Conservation (phyloP, 176 grass and related monocot species). For the sorghum (Sorghum bicolor) region Sorghum_bicolor_NCBIv3 NC_012870.2:72650501-72651000, state of each 20-base stretch:
- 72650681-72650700: conserved; percentile 14
- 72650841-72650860: conserved; percentile 90
- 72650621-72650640: conserved; percentile 54
- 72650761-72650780: conserved; percentile 61
- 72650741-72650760: conserved; percentile 5
- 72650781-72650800: conserved; percentile 87
- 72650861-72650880: conserved; percentile 93
- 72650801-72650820: conserved; percentile 78
- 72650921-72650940: conserved; percentile 40
- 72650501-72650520: conserved; percentile 66
- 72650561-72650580: not conserved
- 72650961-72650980: conserved; percentile 48
- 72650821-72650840: conserved; percentile 92
- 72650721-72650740: not conserved
- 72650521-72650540: conserved; percentile 73
- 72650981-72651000: conserved; percentile 78
- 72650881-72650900: conserved; percentile 86
- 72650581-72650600: not conserved
- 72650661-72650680: conserved; percentile 73
- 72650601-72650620: conserved; percentile 32
- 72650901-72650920: conserved; percentile 76
- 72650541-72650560: not conserved
- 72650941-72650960: conserved; percentile 28
- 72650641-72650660: conserved; percentile 88
- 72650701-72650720: conserved; percentile 5